phyloP scores from a whole-genome alignment of 805 yeast species.

The Yamadazyma akitaensis region DNA sequence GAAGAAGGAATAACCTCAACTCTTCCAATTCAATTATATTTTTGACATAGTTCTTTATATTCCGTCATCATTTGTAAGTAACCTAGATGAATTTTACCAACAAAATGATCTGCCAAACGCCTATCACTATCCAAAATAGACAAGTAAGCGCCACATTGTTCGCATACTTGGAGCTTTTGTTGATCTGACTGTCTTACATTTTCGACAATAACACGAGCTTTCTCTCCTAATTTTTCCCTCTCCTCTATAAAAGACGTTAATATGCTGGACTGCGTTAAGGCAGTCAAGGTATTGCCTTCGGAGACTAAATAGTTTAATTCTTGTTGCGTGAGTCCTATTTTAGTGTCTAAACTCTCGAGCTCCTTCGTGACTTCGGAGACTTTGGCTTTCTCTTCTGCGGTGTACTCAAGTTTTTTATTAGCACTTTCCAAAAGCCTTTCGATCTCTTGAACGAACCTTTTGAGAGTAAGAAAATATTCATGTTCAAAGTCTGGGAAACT shows the following conservation, averaged over 20 bases:
- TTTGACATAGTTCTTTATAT: slow-evolving; percentile 34
- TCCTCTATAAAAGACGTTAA: slow-evolving; percentile 44
- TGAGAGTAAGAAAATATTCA: slow-evolving; percentile 48
- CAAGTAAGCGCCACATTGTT: slow-evolving; percentile 83
- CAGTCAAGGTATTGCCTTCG: slow-evolving; percentile 48
- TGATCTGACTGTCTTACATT: slow-evolving; percentile 81
- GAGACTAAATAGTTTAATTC: slow-evolving; percentile 56
- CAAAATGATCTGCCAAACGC: slow-evolving; percentile 83
- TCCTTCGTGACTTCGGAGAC: slow-evolving; percentile 53
- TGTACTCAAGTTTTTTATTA: slow-evolving; percentile 60
- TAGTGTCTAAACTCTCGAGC: slow-evolving; percentile 58
- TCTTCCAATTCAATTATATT: background rate
- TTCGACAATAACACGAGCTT: slow-evolving; percentile 60
- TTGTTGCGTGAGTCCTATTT: slow-evolving; percentile 62
- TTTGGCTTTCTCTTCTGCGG: slow-evolving; percentile 68
- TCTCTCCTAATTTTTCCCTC: slow-evolving; percentile 52
- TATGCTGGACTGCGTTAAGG: slow-evolving; percentile 47
- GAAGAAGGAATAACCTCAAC: background rate
- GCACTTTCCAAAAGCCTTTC: slow-evolving; percentile 64
- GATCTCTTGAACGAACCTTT: slow-evolving; percentile 52
- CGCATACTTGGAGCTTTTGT: slow-evolving; percentile 88
- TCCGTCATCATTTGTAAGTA: slow-evolving; percentile 71
- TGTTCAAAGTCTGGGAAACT: slow-evolving; percentile 50
- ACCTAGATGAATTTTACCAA: slow-evolving; percentile 83
- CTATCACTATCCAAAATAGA: slow-evolving; percentile 84